Base-by-base conservation (phyloP, 352 stramenopile species). In the Globisporangium paddicum region DNA sequence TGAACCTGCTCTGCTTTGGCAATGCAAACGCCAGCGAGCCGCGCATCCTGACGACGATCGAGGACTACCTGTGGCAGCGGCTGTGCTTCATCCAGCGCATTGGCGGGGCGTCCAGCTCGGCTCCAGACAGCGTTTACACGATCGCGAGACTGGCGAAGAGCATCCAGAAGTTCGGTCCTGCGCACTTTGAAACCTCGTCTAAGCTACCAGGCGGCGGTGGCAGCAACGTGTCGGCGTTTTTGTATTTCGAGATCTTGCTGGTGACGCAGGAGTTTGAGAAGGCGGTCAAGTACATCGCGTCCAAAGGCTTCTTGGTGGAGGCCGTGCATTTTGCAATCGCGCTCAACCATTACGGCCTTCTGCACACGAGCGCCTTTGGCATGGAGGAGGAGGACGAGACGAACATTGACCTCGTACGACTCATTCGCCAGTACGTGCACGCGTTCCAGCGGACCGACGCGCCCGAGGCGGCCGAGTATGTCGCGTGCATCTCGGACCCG, bases 61-160 rank as follows among this genome's bases (percentile, higher is more conserved):
- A 95, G 67, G 85, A 95, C 58, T 95, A 93, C 53, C 40, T 95
- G 49, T 95, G 85, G 85, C 85, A 95, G 58, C 80, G 83, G 0
- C 69, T 92, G 25, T 92, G 79, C 63, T 95, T 92, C 45, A 80
- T 90, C 30, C 79, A 93, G 68, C 77, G 69, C 23, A 68, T 73
- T 13, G 47, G 47, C 4, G 66, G 60, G 10, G 50, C 59, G 32
- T 66, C 60, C 37, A 71, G 55, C 41, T 79, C 77, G 14, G 58
- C 64, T 1, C 65, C 77, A 0, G 77, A 89, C 49, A 83, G 75
- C 48, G 61, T 66, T 5, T 93, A 93, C 70, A 79, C 75, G 25
- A 87, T 93, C 49, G 54, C 55, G 35, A 73, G 73, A 18, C 57
- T 93, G 23, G 80, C 83, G 7, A 77, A 83, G 64, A 88, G 69